Conservation (phyloP, 2,329 filamentous ascomycete species). For the Stagonosporopsis cucurbitacearum region DNA sequence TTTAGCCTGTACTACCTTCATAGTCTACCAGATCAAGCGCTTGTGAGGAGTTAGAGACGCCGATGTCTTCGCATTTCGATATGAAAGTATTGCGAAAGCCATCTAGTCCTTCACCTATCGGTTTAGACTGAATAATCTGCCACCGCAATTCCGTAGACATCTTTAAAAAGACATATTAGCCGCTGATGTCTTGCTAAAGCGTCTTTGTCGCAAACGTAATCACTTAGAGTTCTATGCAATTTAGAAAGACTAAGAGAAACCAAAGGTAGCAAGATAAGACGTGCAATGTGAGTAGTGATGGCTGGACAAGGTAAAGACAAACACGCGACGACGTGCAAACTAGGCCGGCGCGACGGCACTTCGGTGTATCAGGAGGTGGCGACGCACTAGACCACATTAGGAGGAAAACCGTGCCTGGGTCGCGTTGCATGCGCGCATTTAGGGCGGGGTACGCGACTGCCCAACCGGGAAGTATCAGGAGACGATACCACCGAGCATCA, state of each 20-base stretch:
- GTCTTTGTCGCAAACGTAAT: background rate
- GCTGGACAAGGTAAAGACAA: too few relatives aligned
- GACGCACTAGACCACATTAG: too few relatives aligned
- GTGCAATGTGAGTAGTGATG: background rate
- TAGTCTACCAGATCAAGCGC: background rate
- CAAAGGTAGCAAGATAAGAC: background rate
- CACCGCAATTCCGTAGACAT: background rate
- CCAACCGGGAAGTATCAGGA: too few relatives aligned
- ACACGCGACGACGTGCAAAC: too few relatives aligned
- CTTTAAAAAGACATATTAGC: background rate
- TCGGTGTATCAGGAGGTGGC: too few relatives aligned
- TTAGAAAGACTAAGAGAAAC: background rate
- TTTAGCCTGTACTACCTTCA: background rate
- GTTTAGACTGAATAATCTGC: constrained; percentile 6
- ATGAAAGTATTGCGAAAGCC: background rate
- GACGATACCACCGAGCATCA: too few relatives aligned
- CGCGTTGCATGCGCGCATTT: too few relatives aligned
- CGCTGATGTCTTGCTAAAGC: background rate
- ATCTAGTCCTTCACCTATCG: constrained; percentile 2
- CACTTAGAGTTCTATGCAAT: background rate
- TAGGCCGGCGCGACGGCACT: too few relatives aligned
- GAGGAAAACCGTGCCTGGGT: too few relatives aligned
- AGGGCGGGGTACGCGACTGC: too few relatives aligned
- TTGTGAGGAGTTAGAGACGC: background rate
- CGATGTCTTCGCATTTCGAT: background rate